Evolutionary conservation across 1,139 yeast species (phyloP).

Genomic region (Candida smagusa): DNA sequence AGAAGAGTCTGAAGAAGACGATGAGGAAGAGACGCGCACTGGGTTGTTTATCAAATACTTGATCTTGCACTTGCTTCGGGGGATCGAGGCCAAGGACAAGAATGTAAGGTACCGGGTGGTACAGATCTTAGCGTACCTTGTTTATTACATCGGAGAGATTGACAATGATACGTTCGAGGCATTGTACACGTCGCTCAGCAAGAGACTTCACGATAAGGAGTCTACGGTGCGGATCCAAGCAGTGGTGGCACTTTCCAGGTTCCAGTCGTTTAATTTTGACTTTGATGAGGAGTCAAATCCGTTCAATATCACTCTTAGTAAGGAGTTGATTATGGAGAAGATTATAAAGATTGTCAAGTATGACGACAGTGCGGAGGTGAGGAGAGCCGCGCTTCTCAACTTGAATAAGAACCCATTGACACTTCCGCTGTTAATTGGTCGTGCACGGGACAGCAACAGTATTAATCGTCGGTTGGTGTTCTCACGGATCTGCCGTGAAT

Average conservation of each 20-base stretch:
- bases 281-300: constrained; percentile 32
- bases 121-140: constrained; percentile 71
- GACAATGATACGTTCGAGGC: constrained; percentile 70
- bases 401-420: constrained; percentile 55
- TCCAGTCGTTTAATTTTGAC: constrained; percentile 55
- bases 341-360: constrained; percentile 59
- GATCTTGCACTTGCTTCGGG: constrained; percentile 66
- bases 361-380: constrained; percentile 85
- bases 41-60: constrained; percentile 57
- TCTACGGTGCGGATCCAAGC: constrained; percentile 78
- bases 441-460: constrained; percentile 78
- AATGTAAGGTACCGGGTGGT: constrained; percentile 79
- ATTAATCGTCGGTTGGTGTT: constrained; percentile 72
- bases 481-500: constrained; percentile 62
- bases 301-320: constrained; percentile 17
- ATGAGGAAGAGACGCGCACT: constrained; percentile 38
- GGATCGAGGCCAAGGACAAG: constrained; percentile 72
- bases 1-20: constrained; percentile 8
- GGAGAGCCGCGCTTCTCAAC: constrained; percentile 79
- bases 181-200: constrained; percentile 57
- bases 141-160: constrained; percentile 72
- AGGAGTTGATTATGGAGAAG: constrained; percentile 39
- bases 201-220: constrained; percentile 76
- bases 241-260: constrained; percentile 71
- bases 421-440: constrained; percentile 60